Evolutionary conservation across 2,329 filamentous ascomycete species (phyloP).

Genomic region (Apiospora saccharicola): DNA sequence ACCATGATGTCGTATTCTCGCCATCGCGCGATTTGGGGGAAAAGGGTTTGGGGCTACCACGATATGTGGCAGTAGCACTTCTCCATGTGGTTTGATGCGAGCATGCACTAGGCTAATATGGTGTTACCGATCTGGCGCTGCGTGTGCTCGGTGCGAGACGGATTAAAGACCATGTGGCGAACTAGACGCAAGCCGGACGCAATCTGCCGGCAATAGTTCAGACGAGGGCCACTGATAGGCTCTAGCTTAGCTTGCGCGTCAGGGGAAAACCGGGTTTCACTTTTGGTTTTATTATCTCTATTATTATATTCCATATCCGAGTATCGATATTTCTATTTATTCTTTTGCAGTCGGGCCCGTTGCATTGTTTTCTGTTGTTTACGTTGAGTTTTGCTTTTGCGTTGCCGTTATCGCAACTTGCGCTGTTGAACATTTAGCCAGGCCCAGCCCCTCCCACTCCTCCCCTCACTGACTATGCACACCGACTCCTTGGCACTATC

Average conservation of each 20-base stretch:
- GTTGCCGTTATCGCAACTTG: too few species aligned
- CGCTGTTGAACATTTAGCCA: too few species aligned
- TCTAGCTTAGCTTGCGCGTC: constrained; percentile 12
- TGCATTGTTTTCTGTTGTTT: not conserved
- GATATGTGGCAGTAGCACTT: constrained; percentile 5
- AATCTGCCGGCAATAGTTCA: constrained; percentile 12
- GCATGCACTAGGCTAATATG: not conserved
- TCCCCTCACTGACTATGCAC: not conserved
- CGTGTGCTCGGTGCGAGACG: constrained; percentile 1
- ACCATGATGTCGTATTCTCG: not conserved
- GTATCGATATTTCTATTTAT: constrained; percentile 2
- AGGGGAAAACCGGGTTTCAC: constrained; percentile 14
- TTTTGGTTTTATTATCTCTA: not conserved
- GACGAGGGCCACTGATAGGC: not conserved
- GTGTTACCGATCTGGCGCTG: constrained; percentile 14
- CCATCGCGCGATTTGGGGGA: not conserved
- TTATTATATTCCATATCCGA: not conserved
- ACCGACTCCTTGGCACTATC: not conserved
- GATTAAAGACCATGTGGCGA: constrained; percentile 6
- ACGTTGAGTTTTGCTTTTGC: not conserved
- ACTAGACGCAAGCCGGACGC: not conserved
- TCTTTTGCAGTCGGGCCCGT: not conserved
- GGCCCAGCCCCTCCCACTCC: not conserved
- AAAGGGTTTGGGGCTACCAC: not conserved
- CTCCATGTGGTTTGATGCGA: constrained; percentile 10